Conservation (phyloP, 306 rosid species). For the Coriaria nepalensis region DNA sequence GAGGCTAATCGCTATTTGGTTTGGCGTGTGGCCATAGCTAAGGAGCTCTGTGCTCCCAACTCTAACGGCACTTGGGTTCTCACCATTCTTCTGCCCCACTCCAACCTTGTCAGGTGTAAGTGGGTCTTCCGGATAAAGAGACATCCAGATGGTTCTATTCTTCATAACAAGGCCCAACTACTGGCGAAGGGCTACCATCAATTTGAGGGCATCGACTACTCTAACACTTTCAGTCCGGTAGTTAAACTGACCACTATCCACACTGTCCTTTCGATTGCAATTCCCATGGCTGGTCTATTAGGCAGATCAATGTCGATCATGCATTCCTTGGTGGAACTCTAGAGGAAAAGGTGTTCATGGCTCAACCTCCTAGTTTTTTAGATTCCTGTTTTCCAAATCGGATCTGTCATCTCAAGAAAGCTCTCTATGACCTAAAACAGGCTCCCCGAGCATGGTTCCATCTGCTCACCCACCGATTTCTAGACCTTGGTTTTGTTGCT, state of each 20-base stretch:
- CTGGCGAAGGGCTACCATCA: conserved; percentile 2
- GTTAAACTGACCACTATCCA: conserved; percentile 1
- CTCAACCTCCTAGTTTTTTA: neutral
- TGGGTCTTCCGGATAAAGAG: neutral
- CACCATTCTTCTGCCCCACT: too few species aligned
- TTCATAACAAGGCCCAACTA: neutral
- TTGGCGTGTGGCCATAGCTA: too few species aligned
- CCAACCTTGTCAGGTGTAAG: neutral
- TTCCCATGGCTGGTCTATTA: neutral
- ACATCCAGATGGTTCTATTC: neutral
- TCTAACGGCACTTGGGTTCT: too few species aligned
- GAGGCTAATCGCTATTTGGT: too few species aligned
- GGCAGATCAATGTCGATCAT: conserved; percentile 1
- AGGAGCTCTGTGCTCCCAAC: too few species aligned
- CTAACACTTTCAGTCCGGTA: neutral
- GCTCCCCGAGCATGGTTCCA: neutral
- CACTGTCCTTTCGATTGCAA: neutral
- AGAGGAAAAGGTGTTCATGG: neutral
- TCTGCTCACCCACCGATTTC: neutral
- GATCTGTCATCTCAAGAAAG: neutral
- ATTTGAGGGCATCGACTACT: neutral
- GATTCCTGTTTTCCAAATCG: neutral
- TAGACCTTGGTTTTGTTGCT: neutral
- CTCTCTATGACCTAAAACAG: conserved; percentile 4
- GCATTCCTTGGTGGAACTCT: neutral